Evolutionary conservation across 257 asterid species (phyloP).

Genomic region (Cynanchum wilfordii): DNA sequence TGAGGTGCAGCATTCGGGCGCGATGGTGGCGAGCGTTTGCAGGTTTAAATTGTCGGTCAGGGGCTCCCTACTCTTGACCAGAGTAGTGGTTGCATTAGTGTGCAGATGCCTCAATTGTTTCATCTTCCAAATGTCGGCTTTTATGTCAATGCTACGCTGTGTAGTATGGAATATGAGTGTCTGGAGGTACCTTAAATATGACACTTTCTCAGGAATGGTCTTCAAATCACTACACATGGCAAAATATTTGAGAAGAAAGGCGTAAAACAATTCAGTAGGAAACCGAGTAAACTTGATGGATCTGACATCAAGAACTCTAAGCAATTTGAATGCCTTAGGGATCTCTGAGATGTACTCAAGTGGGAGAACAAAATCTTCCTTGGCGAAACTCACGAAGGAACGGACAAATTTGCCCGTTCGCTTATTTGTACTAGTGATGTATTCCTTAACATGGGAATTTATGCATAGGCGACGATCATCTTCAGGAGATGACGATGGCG

Average conservation of each 20-base stretch:
- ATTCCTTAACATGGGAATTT: slow-evolving; percentile 7
- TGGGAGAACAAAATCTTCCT: background rate
- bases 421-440: background rate
- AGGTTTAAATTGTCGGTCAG: slow-evolving; percentile 23
- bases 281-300: slow-evolving; percentile 17
- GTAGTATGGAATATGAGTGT: slow-evolving; percentile 29
- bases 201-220: slow-evolving; percentile 25
- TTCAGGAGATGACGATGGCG: background rate
- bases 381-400: slow-evolving; percentile 15
- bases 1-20: slow-evolving; percentile 56
- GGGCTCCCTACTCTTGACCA: slow-evolving; percentile 29
- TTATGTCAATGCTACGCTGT: slow-evolving; percentile 10
- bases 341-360: background rate
- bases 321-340: slow-evolving; percentile 8
- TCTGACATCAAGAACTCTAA: slow-evolving; percentile 14
- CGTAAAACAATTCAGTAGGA: slow-evolving; percentile 18
- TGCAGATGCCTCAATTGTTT: background rate
- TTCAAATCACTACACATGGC: slow-evolving; percentile 16
- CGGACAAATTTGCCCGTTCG: slow-evolving; percentile 11
- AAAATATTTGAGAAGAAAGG: slow-evolving; percentile 41
- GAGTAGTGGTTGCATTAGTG: slow-evolving; percentile 11
- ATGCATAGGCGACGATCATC: slow-evolving; percentile 16
- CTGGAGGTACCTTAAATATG: slow-evolving; percentile 35
- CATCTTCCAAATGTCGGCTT: slow-evolving; percentile 27
- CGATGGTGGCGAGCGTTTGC: slow-evolving; percentile 49